Percentiles rank a stretch among this genome's conserved stretches.
phyloP scores from a whole-genome alignment of 1,284 basidiomycete genomes.

The Boletellus sp. region DNA sequence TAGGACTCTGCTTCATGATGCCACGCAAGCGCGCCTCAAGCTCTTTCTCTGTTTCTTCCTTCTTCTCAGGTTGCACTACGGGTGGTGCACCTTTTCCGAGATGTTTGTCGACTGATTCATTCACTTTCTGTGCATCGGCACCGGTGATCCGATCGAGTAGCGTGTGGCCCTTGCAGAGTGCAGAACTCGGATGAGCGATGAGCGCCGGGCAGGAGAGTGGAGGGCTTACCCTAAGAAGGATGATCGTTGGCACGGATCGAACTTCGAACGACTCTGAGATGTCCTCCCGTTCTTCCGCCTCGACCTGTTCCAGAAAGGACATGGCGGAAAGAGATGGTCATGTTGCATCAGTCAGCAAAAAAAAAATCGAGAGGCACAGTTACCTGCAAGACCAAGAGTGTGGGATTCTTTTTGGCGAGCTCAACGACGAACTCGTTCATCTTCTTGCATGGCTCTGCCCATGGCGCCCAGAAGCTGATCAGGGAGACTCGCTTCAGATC shows the following conservation, averaged over 20 bases:
- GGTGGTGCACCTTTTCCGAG: conserved; percentile 21
- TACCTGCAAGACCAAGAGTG: conserved; percentile 75
- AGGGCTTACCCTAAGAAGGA: conserved; percentile 72
- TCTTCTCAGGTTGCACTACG: conserved; percentile 33
- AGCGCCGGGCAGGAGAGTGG: not conserved
- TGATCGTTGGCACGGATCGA: conserved; percentile 84
- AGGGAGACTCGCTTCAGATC: conserved; percentile 81
- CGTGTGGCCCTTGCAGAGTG: conserved; percentile 73
- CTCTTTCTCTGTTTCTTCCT: conserved; percentile 62
- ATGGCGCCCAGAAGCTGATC: conserved; percentile 91
- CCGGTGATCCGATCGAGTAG: conserved; percentile 82
- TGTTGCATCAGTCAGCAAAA: not conserved
- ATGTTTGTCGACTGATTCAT: conserved; percentile 62
- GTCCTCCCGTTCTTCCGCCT: conserved; percentile 85
- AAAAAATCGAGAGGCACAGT: conserved; percentile 17
- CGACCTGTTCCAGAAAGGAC: conserved; percentile 54
- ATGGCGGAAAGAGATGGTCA: not conserved
- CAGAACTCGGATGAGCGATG: not conserved
- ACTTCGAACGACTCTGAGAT: conserved; percentile 94
- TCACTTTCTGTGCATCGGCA: conserved; percentile 74
- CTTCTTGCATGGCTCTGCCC: conserved; percentile 85
- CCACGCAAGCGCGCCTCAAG: conserved; percentile 58
- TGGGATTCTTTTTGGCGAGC: conserved; percentile 69
- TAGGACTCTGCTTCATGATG: conserved; percentile 68
- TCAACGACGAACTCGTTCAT: conserved; percentile 79